phyloP scores from a whole-genome alignment of 2,329 filamentous ascomycete species.

The Ceratocystis cacaofunesta region DNA sequence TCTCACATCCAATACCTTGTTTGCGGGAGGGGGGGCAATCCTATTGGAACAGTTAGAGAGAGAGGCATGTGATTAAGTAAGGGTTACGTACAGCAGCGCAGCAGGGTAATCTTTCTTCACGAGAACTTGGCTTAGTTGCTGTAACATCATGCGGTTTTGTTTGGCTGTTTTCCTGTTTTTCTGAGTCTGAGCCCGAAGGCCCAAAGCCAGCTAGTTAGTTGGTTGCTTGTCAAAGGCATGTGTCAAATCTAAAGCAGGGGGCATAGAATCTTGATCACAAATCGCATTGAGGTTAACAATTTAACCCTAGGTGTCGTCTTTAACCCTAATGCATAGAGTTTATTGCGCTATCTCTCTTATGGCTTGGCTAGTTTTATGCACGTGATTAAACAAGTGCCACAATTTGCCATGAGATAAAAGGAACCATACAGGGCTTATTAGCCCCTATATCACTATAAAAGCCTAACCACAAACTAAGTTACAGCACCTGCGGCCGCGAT shows the following conservation, averaged over 20 bases:
- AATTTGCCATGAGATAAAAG: background rate
- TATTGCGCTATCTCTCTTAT: background rate
- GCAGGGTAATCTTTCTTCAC: too few relatives aligned
- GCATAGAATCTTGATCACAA: background rate
- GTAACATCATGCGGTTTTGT: too few relatives aligned
- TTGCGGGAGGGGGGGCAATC: too few relatives aligned
- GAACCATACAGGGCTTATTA: background rate
- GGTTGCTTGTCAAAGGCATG: background rate
- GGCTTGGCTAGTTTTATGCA: background rate
- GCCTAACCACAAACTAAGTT: background rate
- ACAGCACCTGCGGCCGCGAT: background rate
- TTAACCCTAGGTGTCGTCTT: accelerated
- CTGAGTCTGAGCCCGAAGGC: background rate
- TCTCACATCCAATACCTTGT: background rate
- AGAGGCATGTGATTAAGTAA: background rate
- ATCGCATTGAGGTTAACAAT: background rate
- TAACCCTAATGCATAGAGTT: background rate
- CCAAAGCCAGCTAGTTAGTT: background rate
- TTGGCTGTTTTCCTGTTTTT: too few relatives aligned
- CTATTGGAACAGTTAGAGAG: too few relatives aligned
- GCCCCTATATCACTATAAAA: background rate
- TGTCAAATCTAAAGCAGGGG: background rate
- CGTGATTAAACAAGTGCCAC: background rate
- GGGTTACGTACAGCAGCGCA: background rate
- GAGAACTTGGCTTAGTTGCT: too few relatives aligned